Evolutionary conservation across 2,329 filamentous ascomycete genomes (phyloP).

Genomic region (Aspergillus versicolor): DNA sequence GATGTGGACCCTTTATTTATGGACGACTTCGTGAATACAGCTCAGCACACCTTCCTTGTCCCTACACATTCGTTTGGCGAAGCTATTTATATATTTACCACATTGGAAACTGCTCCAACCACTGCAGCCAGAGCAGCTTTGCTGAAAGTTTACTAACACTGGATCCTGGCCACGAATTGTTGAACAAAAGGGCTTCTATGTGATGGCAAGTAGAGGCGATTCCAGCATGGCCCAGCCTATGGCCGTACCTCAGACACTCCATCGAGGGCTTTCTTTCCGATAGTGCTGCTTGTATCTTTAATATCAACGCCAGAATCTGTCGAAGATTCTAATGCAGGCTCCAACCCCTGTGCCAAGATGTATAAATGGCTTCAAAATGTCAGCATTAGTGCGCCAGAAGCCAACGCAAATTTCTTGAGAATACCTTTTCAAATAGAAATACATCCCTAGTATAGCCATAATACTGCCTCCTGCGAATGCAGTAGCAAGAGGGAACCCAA

Average conservation of each 20-base stretch:
- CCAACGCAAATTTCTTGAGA: not conserved
- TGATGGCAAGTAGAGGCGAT: not conserved
- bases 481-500: conserved; percentile 20
- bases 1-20: conserved; percentile 21
- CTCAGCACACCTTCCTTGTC: too few species aligned
- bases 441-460: conserved; percentile 6
- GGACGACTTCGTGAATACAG: too few species aligned
- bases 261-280: not conserved
- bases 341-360: not conserved
- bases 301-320: not conserved
- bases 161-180: too few species aligned
- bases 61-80: not conserved
- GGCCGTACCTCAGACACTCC: not conserved
- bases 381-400: not conserved
- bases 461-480: conserved; percentile 16
- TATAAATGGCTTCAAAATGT: not conserved
- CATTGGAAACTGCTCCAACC: too few species aligned
- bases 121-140: not conserved
- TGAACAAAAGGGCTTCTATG: not conserved
- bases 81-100: too few species aligned
- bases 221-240: not conserved
- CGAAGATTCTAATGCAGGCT: not conserved
- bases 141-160: not conserved
- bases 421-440: conserved; percentile 9
- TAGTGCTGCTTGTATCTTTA: not conserved